Evolutionary conservation across 192 early-diverging fungal genomes (phyloP), one percentile per base, ranked within the genome.

Genomic region (Coemansia sp.): DNA sequence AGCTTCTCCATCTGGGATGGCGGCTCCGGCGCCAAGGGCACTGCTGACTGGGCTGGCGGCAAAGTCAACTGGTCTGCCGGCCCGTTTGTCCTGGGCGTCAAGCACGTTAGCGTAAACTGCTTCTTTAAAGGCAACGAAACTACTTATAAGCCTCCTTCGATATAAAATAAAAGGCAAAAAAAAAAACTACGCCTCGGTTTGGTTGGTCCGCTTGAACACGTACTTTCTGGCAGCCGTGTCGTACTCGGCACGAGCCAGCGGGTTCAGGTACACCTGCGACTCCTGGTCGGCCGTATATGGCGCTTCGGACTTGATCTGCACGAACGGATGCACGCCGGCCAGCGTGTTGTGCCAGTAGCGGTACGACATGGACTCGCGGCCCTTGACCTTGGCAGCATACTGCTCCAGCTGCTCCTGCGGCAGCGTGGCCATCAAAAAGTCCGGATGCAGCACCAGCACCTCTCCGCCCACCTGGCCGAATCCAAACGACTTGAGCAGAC

Each of bases 381-480:
- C 63, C 45, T 84, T 82, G 39, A 88, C 80, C 70, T 86, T 85
- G 50, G 50, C 64, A 58, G 72, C 68, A 81, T 96, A 96, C 10
- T 61, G 77, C 21, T 83, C 78, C 57, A 90, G 92, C 60, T 85
- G 83, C 49, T 77, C 74, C 54, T 78, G 72, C 31, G 81, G 80
- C 9, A 96, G 65, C 33, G 86, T 82, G 33, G 80, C 89, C 28
- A 93, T 72, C 42, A 94, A 73, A 66, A 91, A 92, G 70, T 94
- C 90, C 6, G 94, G 87, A 78, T 93, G 91, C 33, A 96, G 77
- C 41, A 94, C 66, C 3, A 96, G 83, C 3, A 89, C 66, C 63
- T 96, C 94, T 58, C 84, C 92, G 53, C 94, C 94, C 48, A 90
- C 94, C 75, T 96, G 94, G 46, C 94, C 92, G 78, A 94, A 96